Percentiles rank a stretch among this genome's conserved stretches.
These are phyloP conservation scores for Amorphotheca resinae DNA, from an alignment of 495 filamentous ascomycete genomes.

Conservation along the genomic window DNA sequence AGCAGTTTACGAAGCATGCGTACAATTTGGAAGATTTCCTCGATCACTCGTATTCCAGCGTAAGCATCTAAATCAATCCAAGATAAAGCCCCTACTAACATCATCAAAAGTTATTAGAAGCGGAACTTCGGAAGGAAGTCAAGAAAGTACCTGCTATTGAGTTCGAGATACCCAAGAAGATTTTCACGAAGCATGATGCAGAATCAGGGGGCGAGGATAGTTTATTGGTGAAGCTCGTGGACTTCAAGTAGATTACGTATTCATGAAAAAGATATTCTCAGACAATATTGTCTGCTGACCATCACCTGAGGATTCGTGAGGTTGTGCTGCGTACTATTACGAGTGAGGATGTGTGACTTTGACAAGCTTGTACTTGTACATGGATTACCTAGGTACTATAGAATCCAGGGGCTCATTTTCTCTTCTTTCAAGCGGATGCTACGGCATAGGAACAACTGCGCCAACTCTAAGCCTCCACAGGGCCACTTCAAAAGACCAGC, in stretches of 20 bases:
- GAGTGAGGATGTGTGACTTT: too few species aligned
- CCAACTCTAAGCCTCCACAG: slow-evolving; percentile 15
- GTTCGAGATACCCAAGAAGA: slow-evolving; percentile 83
- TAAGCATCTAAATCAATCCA: slow-evolving; percentile 32
- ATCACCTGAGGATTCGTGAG: too few species aligned
- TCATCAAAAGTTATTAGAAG: slow-evolving; percentile 52
- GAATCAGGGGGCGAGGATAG: slow-evolving; percentile 26
- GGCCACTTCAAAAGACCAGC: slow-evolving; percentile 8
- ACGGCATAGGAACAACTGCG: too few species aligned
- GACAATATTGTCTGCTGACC: too few species aligned
- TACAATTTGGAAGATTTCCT: slow-evolving; percentile 94
- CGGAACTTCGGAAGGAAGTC: slow-evolving; percentile 67
- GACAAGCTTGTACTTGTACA: too few species aligned
- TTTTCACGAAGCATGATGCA: slow-evolving; percentile 52
- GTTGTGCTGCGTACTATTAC: too few species aligned
- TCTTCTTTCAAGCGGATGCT: slow-evolving; percentile 1
- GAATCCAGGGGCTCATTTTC: too few species aligned
- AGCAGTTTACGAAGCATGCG: slow-evolving; percentile 92
- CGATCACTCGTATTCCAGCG: slow-evolving; percentile 82
- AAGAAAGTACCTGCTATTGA: slow-evolving; percentile 83
- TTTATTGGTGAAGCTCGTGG: slow-evolving; percentile 43
- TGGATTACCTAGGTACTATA: too few species aligned
- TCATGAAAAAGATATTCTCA: neutral
- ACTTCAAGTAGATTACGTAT: slow-evolving; percentile 27
- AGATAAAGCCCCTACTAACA: neutral